These are phyloP conservation scores for Hypoxylon sp. DNA, from an alignment of 2,329 filamentous ascomycete genomes.

Conservation along the genomic window DNA sequence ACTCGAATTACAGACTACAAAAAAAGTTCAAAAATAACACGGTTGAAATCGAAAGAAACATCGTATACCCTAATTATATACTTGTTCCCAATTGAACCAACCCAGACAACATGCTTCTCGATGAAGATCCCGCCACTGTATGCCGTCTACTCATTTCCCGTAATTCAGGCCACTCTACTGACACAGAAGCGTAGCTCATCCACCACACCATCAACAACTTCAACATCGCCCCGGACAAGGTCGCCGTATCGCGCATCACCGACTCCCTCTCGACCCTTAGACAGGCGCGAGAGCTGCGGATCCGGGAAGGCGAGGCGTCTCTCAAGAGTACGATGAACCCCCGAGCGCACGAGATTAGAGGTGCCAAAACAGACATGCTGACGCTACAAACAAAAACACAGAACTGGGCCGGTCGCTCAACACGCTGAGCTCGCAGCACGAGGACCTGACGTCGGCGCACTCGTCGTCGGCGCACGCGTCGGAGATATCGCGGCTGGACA, in stretches of 20 bases:
- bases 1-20: background rate
- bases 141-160: constrained; percentile 44
- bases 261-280: constrained; percentile 85
- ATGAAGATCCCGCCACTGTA: constrained; percentile 90
- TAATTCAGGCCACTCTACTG: constrained; percentile 18
- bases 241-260: constrained; percentile 81
- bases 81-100: background rate
- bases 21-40: background rate
- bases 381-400: constrained; percentile 47
- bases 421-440: constrained; percentile 77
- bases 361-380: too few species aligned
- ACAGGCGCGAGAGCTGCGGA: constrained; percentile 80
- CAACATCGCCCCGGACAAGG: constrained; percentile 89
- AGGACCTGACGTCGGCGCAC: constrained; percentile 77
- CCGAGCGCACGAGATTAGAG: too few species aligned
- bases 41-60: background rate
- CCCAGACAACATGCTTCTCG: constrained; percentile 79
- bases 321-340: constrained; percentile 64
- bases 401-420: constrained; percentile 78
- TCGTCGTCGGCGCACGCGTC: constrained; percentile 81
- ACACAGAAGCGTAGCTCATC: constrained; percentile 74
- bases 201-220: constrained; percentile 92
- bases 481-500: constrained; percentile 86
- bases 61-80: too few species aligned
- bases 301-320: constrained; percentile 72